These are phyloP conservation scores for Backusella tarrabulga DNA, from an alignment of 192 early-diverging fungal species.

Conservation along the genomic window DNA sequence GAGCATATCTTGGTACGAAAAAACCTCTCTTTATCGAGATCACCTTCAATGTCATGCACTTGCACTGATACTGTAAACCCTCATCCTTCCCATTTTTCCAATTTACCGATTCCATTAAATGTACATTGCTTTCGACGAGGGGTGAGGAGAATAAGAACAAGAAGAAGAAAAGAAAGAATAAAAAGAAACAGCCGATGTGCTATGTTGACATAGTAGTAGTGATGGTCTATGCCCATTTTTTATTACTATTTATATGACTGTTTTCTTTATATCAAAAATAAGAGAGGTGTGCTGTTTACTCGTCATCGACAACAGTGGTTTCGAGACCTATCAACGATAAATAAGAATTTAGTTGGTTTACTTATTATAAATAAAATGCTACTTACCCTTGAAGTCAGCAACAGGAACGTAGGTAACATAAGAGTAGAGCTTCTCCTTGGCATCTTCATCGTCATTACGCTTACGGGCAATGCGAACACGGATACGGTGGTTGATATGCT, in stretches of 20 bases:
- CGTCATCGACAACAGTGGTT: constrained; percentile 39
- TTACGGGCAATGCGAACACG: constrained; percentile 93
- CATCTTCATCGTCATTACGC: constrained; percentile 96
- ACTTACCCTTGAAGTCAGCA: constrained; percentile 83
- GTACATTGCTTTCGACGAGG: neutral
- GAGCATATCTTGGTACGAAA: neutral
- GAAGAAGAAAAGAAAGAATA: neutral
- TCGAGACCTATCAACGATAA: constrained; percentile 20
- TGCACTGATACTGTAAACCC: neutral
- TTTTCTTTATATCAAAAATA: neutral
- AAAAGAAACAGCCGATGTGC: neutral
- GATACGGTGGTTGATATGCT: constrained; percentile 92
- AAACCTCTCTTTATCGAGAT: neutral
- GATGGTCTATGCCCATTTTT: neutral
- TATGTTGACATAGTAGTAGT: neutral
- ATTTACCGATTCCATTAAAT: neutral
- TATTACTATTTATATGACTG: neutral
- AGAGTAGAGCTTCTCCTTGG: constrained; percentile 97
- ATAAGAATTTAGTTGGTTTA: neutral
- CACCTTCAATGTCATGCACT: neutral
- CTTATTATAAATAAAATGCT: neutral
- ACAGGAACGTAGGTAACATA: constrained; percentile 86
- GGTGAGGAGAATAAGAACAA: neutral
- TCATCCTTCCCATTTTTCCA: neutral
- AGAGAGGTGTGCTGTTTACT: constrained; percentile 18